A percentile compares a stretch with the other conserved stretches of the same genome.
Evolutionary conservation across 2,329 filamentous ascomycete genomes (phyloP).

Genomic region (Fusarium verticillioides): DNA sequence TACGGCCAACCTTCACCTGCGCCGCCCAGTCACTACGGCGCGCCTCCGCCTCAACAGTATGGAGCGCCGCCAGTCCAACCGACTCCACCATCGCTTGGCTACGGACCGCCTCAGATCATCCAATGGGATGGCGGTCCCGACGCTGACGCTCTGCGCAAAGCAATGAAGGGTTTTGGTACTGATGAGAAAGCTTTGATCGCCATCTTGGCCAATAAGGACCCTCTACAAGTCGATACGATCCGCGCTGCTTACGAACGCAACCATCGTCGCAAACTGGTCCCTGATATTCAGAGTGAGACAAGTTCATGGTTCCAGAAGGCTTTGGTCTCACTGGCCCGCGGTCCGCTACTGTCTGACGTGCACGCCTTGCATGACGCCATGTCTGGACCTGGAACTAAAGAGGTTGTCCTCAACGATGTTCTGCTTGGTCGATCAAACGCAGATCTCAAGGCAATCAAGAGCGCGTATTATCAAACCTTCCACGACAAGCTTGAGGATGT

Average conservation of each 20-base stretch:
- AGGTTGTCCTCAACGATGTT: slow-evolving; percentile 85
- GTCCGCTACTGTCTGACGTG: slow-evolving; percentile 82
- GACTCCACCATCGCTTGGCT: slow-evolving; percentile 77
- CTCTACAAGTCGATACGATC: slow-evolving; percentile 78
- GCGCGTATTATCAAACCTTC: slow-evolving; percentile 76
- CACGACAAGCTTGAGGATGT: slow-evolving; percentile 74
- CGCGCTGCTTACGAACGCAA: slow-evolving; percentile 72
- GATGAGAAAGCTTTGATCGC: slow-evolving; percentile 82
- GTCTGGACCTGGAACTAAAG: slow-evolving; percentile 85
- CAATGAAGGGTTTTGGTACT: slow-evolving; percentile 95
- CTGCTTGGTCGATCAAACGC: slow-evolving; percentile 86
- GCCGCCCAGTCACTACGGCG: slow-evolving; percentile 47
- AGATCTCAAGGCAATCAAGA: slow-evolving; percentile 87
- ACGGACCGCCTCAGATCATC: slow-evolving; percentile 76
- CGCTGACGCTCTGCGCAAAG: slow-evolving; percentile 76
- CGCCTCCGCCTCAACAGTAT: slow-evolving; percentile 48
- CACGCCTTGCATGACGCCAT: slow-evolving; percentile 77
- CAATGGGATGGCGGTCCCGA: slow-evolving; percentile 75
- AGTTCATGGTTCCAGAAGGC: slow-evolving; percentile 78
- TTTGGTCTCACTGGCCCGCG: slow-evolving; percentile 78
- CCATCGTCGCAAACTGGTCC: slow-evolving; percentile 75
- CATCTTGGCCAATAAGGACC: slow-evolving; percentile 77
- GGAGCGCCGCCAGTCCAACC: slow-evolving; percentile 60
- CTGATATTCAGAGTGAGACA: slow-evolving; percentile 82
- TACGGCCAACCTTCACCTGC: slow-evolving; percentile 44